Evolutionary conservation across 192 early-diverging fungal species (phyloP), one percentile per base, ranked within the genome.

Genomic region (Coemansia sp.): DNA sequence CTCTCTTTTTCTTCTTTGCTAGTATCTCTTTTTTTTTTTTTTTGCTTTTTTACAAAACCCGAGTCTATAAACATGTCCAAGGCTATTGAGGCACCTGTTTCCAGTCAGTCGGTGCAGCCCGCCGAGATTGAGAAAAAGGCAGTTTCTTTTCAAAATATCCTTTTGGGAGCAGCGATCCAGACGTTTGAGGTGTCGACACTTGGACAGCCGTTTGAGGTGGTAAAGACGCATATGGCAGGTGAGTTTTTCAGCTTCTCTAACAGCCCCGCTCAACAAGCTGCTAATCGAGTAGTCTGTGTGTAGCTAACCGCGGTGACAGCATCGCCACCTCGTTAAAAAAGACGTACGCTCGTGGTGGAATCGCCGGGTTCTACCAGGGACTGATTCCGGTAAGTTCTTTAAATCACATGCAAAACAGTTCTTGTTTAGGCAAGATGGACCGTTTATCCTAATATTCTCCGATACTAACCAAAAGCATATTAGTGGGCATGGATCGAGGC

Each of bases 361-460:
- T 97, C 48, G 57, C 88, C 39, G 96, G 94, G 9, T 99, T 94
- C 76, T 99, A 92, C 71, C 93, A 96, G 74, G 96, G 96, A 11
- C 74, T 91, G 39, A 89, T 91, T 73, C 89, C 89, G 68, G 84
- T 81, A 71, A 56, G 75, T 71, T 11, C 6, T 39, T n/a, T 45
- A 16, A 18, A 18, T 44, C 43, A 45, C 43, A 45, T 21, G 43
- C 23, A 26, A 18, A 14, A 18, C 20, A 38, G 14, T 37, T 39
- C 23, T 52, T 62, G 12, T 44, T 26, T 26, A 26, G 23, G 23
- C 23, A 26, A 26, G 23, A 26, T 26, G 4, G 4, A 26, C 23
- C 2, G 23, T 1, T 26, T 26, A 26, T 26, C 23, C 4, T 26
- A 26, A 4, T 26, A 26, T 26, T 26, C 23, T 26, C 23, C 23